Evolutionary conservation across 176 grass and related monocot genomes (phyloP), one percentile per base, ranked within the genome.

Genomic region (Oryza longistaminata): DNA sequence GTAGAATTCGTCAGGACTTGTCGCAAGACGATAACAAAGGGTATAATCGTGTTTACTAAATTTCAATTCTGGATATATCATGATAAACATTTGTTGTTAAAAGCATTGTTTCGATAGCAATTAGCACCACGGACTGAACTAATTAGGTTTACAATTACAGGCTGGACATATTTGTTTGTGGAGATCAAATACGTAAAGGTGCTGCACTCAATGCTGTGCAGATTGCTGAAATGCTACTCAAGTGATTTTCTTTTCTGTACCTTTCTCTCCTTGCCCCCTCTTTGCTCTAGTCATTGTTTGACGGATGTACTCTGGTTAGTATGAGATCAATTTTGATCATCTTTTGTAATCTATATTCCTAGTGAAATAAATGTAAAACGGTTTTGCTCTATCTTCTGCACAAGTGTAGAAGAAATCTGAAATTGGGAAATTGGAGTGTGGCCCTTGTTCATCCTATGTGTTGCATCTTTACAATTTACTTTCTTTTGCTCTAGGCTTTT

Each of bases 161-260:
- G 88, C 86, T 99, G 93, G 96, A 99, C 68, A 79, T 99, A 82
- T 96, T 95, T 91, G 74, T 99, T 3, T 99, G 93, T 85, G 96
- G 96, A 9, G 96, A 99, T 94, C 96, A 99, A 78, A 94, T 99
- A 78, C 93, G 93, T 17, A 99, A 99, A 92, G 96, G 96, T n/a
- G 96, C 96, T 16, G 96, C 96, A 33, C 88, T 99, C 68, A 99
- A 99, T 65, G 93, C 96, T 35, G 86, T 99, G 25, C 96, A 96
- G 83, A 99, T 99, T 85, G 96, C 96, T 66, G 96, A 96, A 70
- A 85, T 94, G 90, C 86, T 99, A 42, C 88, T 99, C 34, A 90
- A 95, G 84, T 91, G 70, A 91, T 55, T 24, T 1, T 7, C 17
- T 27, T 62, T 62, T 22, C 42, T 83, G 33, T 78, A 72, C 53